These are phyloP conservation scores for Martiniozyma asiatica DNA, from an alignment of 1,139 yeast genomes.

Conservation along the genomic window DNA sequence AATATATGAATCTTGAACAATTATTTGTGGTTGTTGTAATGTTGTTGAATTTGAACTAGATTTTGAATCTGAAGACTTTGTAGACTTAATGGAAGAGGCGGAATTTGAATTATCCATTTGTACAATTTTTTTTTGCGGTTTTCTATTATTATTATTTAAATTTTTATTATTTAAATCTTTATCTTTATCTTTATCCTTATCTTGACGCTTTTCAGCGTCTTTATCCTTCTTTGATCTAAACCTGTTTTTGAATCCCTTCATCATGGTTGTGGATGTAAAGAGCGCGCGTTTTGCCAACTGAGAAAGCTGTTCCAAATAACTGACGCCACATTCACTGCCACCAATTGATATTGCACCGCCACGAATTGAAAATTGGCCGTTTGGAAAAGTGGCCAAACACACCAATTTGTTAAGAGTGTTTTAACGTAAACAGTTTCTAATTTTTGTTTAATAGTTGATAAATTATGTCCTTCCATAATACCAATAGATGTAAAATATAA, in stretches of 20 bases:
- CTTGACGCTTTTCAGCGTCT: conserved; percentile 18
- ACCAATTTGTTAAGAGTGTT: conserved; percentile 63
- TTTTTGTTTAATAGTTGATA: conserved; percentile 28
- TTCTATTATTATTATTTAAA: no score
- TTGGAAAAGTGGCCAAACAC: conserved; percentile 82
- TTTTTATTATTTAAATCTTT: no score
- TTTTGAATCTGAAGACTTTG: neutral
- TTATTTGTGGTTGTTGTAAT: neutral
- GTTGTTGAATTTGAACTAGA: neutral
- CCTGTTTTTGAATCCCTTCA: conserved; percentile 26
- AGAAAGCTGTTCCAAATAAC: conserved; percentile 80
- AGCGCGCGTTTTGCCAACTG: conserved; percentile 34
- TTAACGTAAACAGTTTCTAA: conserved; percentile 41
- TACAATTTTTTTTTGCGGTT: no score
- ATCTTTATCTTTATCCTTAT: conserved; percentile 9
- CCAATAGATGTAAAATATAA: conserved; percentile 61
- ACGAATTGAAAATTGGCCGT: conserved; percentile 55
- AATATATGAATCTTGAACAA: no score
- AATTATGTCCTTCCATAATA: conserved; percentile 39
- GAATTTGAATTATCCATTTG: no score
- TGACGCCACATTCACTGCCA: conserved; percentile 60
- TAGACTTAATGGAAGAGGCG: neutral
- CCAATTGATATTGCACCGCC: conserved; percentile 57
- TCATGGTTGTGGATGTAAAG: conserved; percentile 15
- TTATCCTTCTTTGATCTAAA: conserved; percentile 23